Percentiles rank a stretch among this genome's conserved stretches.
Evolutionary conservation across 1,284 basidiomycete genomes (phyloP).

Genomic region (Cystobasidium pallidum): DNA sequence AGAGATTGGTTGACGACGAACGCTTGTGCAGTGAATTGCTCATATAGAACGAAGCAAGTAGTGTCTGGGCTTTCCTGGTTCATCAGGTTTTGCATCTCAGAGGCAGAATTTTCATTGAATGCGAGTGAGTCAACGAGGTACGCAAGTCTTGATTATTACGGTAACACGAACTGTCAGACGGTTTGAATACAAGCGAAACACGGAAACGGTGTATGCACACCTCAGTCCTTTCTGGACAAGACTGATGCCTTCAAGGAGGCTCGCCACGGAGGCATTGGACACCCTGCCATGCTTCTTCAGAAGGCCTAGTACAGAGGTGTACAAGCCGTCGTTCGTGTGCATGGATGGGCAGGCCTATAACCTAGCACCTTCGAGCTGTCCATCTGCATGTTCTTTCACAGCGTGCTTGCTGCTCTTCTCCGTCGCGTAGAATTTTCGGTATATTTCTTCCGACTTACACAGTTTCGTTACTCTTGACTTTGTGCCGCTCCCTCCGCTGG

Average conservation of each 20-base stretch:
- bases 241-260: background rate
- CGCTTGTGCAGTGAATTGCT: background rate
- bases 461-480: no score
- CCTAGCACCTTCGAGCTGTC: background rate
- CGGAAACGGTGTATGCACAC: background rate
- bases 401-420: background rate
- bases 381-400: background rate
- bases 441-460: background rate
- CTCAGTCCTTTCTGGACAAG: constrained; percentile 12
- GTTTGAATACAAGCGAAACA: background rate
- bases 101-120: background rate
- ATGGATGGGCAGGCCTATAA: background rate
- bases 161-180: constrained; percentile 11
- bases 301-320: background rate
- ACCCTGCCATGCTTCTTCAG: background rate
- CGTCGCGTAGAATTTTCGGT: background rate
- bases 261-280: background rate
- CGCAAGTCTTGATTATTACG: constrained; percentile 21
- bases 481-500: no score
- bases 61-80: background rate
- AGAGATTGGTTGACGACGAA: constrained; percentile 10
- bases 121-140: constrained; percentile 17
- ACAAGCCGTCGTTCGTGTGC: background rate
- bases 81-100: background rate
- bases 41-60: constrained; percentile 1